Evolutionary conservation across 2,329 filamentous ascomycete genomes (phyloP).

Genomic region (Fusarium illudens): DNA sequence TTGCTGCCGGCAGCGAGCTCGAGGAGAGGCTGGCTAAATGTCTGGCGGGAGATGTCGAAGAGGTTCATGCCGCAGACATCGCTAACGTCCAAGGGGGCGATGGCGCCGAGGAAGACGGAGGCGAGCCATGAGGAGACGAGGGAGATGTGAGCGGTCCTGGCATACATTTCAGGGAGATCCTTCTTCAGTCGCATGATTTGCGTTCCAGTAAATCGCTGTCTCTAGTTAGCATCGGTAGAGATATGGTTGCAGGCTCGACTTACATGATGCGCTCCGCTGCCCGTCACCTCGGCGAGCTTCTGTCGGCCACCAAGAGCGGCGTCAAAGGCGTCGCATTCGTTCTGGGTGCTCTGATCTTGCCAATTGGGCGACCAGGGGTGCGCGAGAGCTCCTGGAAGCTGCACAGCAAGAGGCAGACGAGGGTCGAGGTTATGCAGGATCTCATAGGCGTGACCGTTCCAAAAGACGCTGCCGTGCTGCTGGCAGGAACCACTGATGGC

Average conservation of each 20-base stretch:
- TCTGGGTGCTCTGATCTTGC: slow-evolving; percentile 96
- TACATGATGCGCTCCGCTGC: slow-evolving; percentile 94
- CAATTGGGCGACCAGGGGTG: slow-evolving; percentile 93
- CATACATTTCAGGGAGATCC: slow-evolving; percentile 83
- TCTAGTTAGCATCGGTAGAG: slow-evolving; percentile 14
- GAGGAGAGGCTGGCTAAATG: slow-evolving; percentile 80
- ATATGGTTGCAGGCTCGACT: slow-evolving; percentile 43
- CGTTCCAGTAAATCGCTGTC: slow-evolving; percentile 91
- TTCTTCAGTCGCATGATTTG: slow-evolving; percentile 91
- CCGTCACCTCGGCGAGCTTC: slow-evolving; percentile 79
- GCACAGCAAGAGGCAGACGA: slow-evolving; percentile 71
- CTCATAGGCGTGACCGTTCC: slow-evolving; percentile 74
- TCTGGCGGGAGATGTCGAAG: slow-evolving; percentile 82
- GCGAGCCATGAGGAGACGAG: slow-evolving; percentile 96
- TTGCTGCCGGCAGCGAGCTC: slow-evolving; percentile 75
- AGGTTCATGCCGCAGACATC: slow-evolving; percentile 98
- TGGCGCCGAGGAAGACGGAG: slow-evolving; percentile 82
- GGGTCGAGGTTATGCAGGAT: slow-evolving; percentile 69
- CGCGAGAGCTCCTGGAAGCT: slow-evolving; percentile 77
- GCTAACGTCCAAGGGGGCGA: slow-evolving; percentile 91
- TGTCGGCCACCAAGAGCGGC: slow-evolving; percentile 70
- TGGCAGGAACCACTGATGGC: slow-evolving; percentile 93
- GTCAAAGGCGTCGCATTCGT: slow-evolving; percentile 91
- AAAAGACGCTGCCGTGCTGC: slow-evolving; percentile 98
- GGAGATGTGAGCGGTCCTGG: slow-evolving; percentile 82